Evolutionary conservation across 2,329 filamentous ascomycete species (phyloP).

Genomic region (Diaporthe sp.): DNA sequence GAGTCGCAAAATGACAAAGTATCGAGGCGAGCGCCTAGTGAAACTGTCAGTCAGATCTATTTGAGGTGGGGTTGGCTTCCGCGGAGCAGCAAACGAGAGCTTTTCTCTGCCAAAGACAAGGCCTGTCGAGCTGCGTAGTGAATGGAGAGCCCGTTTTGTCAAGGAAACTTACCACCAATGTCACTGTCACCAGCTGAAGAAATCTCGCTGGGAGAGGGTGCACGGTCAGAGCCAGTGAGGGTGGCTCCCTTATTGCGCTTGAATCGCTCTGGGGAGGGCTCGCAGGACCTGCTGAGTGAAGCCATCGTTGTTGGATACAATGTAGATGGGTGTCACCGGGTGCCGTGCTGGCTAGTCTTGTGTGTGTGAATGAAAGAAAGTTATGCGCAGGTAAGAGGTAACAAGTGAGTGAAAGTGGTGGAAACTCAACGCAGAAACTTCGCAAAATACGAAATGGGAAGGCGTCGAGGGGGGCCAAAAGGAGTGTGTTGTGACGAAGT

Average conservation of each 20-base stretch:
- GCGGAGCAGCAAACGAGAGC: neutral
- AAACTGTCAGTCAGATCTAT: neutral
- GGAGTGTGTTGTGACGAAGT: neutral
- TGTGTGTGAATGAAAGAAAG: neutral
- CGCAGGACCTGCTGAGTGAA: constrained; percentile 33
- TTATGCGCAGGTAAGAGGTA: neutral
- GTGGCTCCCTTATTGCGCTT: constrained; percentile 27
- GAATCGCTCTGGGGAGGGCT: constrained; percentile 33
- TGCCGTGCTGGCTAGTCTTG: neutral
- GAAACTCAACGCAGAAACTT: neutral
- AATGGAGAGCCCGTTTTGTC: neutral
- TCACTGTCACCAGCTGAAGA: constrained; percentile 36
- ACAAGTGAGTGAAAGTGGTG: neutral
- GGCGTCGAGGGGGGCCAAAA: neutral
- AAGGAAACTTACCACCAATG: constrained; percentile 24
- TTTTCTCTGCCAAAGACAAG: neutral
- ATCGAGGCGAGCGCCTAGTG: constrained; percentile 36
- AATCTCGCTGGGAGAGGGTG: constrained; percentile 29
- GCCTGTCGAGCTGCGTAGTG: neutral
- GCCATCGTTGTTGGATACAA: constrained; percentile 24
- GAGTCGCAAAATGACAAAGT: constrained; percentile 12
- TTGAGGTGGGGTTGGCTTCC: neutral
- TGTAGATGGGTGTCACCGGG: neutral
- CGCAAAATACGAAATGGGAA: neutral
- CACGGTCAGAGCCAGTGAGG: constrained; percentile 33